These are phyloP conservation scores for Cladosporium halotolerans DNA, from an alignment of 2,329 filamentous ascomycete genomes.

Conservation along the genomic window DNA sequence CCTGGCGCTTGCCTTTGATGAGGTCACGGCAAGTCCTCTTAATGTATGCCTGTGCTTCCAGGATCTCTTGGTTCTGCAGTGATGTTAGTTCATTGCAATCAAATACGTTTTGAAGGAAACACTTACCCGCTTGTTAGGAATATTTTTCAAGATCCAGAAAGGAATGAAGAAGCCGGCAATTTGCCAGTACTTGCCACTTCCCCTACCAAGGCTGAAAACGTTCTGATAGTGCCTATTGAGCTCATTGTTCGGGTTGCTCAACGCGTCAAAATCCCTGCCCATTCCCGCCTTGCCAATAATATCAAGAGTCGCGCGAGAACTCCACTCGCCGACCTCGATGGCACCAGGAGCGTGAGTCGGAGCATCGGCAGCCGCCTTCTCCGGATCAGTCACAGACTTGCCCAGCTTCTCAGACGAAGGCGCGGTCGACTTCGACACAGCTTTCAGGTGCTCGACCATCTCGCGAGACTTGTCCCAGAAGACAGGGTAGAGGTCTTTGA, in stretches of 20 bases:
- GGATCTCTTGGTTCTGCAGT: constrained; percentile 54
- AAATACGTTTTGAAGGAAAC: no score
- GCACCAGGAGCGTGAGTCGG: constrained; percentile 28
- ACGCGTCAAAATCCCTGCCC: constrained; percentile 50
- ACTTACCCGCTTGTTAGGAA: constrained; percentile 54
- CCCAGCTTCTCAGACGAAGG: constrained; percentile 4
- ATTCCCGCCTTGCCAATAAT: constrained; percentile 54
- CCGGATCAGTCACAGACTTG: not conserved
- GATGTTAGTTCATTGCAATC: constrained; percentile 29
- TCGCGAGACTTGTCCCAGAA: constrained; percentile 46
- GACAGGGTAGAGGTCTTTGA: constrained; percentile 44
- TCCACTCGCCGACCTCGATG: constrained; percentile 42
- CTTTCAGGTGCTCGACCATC: constrained; percentile 28
- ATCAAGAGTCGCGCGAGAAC: constrained; percentile 49
- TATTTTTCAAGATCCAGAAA: constrained; percentile 49
- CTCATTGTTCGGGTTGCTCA: constrained; percentile 46
- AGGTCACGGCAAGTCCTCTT: constrained; percentile 61
- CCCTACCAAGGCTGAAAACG: constrained; percentile 44
- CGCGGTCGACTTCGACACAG: constrained; percentile 27
- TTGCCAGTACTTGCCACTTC: constrained; percentile 48
- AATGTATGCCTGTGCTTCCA: constrained; percentile 52
- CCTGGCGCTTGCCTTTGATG: constrained; percentile 62
- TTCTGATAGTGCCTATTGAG: constrained; percentile 47
- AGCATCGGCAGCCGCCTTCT: constrained; percentile 4
- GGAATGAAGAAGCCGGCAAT: constrained; percentile 46